phyloP scores from a whole-genome alignment of 2,329 filamentous ascomycete genomes.

The Diaporthe caulivora region DNA sequence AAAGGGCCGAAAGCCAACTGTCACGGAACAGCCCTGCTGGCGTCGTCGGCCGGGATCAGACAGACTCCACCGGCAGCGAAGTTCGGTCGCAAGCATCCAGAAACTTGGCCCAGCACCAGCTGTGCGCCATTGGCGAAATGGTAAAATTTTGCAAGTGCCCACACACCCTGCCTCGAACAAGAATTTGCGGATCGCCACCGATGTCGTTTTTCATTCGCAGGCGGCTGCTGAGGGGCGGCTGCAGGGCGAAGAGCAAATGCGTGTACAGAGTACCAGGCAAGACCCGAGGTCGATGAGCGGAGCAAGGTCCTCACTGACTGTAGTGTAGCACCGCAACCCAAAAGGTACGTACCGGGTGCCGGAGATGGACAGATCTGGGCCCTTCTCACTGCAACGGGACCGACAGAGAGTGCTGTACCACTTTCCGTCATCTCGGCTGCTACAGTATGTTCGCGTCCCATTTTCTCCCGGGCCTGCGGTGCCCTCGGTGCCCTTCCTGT shows the following conservation, averaged over 20 bases:
- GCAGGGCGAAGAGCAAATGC: constrained; percentile 18
- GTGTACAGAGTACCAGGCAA: neutral
- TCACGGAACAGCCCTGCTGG: constrained; percentile 35
- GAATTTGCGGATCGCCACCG: constrained; percentile 34
- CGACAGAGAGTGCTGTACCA: constrained; percentile 13
- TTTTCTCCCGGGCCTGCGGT: constrained; percentile 1
- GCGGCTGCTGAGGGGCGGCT: constrained; percentile 17
- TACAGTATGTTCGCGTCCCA: neutral
- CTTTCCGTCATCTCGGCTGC: constrained; percentile 24
- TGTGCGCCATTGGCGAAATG: constrained; percentile 32
- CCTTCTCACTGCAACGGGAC: constrained; percentile 15
- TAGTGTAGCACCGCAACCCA: neutral
- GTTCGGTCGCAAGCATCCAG: constrained; percentile 34
- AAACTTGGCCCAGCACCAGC: constrained; percentile 24
- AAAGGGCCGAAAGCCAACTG: constrained; percentile 40
- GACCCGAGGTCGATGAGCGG: constrained; percentile 13
- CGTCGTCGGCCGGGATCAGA: constrained; percentile 29
- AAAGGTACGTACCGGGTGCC: constrained; percentile 19
- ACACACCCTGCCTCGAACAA: constrained; percentile 30
- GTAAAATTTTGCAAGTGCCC: constrained; percentile 29
- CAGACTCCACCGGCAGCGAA: constrained; percentile 30
- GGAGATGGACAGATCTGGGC: constrained; percentile 14
- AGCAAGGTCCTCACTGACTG: neutral
- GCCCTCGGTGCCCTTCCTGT: constrained; percentile 4
- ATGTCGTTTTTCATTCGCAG: constrained; percentile 30